Conservation (phyloP, 1,139 yeast genomes). For the Geotrichum candidum region DNA sequence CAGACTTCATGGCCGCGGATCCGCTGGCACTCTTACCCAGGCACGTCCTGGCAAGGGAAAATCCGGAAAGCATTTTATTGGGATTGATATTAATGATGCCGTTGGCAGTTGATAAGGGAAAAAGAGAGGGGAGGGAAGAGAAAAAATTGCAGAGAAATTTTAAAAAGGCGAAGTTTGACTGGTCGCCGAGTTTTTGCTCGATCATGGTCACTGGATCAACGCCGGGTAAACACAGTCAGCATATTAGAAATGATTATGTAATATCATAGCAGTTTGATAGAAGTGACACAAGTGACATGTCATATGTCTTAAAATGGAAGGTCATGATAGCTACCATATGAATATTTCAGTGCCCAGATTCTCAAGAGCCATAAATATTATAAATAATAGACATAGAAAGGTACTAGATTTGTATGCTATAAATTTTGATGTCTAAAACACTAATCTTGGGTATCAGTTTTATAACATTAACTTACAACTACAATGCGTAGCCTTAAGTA, state of each 20-base stretch:
- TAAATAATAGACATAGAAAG: no score
- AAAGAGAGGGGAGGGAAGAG: not conserved
- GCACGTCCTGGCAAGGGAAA: constrained; percentile 1
- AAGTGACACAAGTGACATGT: not conserved
- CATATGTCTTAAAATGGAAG: not conserved
- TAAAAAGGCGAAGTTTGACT: constrained; percentile 1
- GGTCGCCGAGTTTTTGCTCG: not conserved
- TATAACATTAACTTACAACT: no score
- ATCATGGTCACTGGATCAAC: not conserved
- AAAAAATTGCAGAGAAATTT: not conserved
- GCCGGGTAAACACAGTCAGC: not conserved
- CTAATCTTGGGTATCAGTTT: no score
- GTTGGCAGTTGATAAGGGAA: not conserved
- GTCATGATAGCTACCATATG: no score
- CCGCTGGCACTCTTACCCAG: constrained; percentile 3
- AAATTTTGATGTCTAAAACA: no score
- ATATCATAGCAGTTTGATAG: not conserved
- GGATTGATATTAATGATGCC: not conserved
- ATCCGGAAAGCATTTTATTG: constrained; percentile 10
- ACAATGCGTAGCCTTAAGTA: no score
- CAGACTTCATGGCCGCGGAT: not conserved
- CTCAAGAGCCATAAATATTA: no score
- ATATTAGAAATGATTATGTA: not conserved
- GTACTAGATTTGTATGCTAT: no score
- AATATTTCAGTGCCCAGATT: no score